phyloP scores from a whole-genome alignment of 225 moss, liverwort and hornwort genomes.

The Rhytidiadelphus loreus region DNA sequence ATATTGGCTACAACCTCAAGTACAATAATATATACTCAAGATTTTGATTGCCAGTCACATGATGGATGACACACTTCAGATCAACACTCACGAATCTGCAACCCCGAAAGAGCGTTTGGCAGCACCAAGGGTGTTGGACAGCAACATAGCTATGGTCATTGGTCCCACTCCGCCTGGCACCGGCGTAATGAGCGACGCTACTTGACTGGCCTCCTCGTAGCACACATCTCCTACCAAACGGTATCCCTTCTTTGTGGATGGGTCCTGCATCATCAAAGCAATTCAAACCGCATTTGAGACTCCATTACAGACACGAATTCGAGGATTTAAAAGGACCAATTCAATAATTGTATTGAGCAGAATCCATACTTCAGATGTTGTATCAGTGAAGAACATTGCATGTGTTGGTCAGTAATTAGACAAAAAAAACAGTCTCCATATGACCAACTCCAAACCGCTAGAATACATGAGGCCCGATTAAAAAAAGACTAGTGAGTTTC shows the following conservation, averaged over 20 bases:
- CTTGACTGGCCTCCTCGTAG: constrained; percentile 65
- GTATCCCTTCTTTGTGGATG: constrained; percentile 61
- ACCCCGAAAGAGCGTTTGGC: constrained; percentile 54
- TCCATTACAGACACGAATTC: not conserved
- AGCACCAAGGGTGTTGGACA: constrained; percentile 75
- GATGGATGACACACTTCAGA: not conserved
- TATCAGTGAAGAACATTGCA: not conserved
- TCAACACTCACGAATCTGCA: not conserved
- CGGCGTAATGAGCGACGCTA: constrained; percentile 87
- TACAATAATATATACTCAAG: not conserved
- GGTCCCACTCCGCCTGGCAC: constrained; percentile 97
- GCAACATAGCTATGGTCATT: constrained; percentile 97
- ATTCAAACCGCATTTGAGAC: not conserved
- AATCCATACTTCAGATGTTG: not conserved
- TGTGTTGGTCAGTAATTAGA: not conserved
- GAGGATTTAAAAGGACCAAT: not conserved
- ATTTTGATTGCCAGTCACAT: not conserved
- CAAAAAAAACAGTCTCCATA: not conserved
- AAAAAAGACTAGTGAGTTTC: not conserved
- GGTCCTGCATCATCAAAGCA: constrained; percentile 19
- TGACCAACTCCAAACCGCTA: too few relatives aligned
- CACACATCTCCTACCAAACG: constrained; percentile 81
- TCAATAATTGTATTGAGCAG: too few relatives aligned
- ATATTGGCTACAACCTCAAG: not conserved
- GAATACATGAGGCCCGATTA: not conserved